Evolutionary conservation across 202 grass and related monocot genomes (phyloP).

Genomic region (Digitaria exilis): DNA sequence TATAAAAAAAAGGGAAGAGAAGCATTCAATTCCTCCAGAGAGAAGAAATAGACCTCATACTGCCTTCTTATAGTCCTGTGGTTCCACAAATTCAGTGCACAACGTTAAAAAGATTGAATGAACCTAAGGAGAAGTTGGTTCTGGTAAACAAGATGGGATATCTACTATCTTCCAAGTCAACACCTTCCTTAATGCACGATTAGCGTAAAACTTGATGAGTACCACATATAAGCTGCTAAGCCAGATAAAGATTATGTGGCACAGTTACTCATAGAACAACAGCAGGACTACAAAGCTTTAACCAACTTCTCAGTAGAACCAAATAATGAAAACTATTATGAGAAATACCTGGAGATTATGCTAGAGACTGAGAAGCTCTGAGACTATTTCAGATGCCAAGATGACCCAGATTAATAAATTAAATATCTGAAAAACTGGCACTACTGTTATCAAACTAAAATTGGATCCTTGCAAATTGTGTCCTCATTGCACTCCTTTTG

Average conservation of each 20-base stretch:
- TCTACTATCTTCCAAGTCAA: neutral
- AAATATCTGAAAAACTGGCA: neutral
- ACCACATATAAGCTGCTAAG: neutral
- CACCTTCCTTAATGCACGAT: neutral
- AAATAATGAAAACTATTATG: neutral
- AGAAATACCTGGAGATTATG: neutral
- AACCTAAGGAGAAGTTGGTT: neutral
- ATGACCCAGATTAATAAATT: slow-evolving; percentile 1
- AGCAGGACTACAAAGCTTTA: neutral
- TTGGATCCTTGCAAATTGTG: neutral
- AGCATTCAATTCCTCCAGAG: neutral
- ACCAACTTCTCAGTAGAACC: neutral
- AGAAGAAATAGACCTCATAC: slow-evolving; percentile 39
- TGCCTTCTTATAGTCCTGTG: slow-evolving; percentile 46
- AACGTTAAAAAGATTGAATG: slow-evolving; percentile 2
- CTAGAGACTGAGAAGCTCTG: neutral
- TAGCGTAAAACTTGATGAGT: neutral
- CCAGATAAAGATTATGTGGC: neutral
- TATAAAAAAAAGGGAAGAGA: neutral
- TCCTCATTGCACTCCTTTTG: slow-evolving; percentile 12
- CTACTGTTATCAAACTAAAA: neutral
- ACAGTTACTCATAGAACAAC: neutral
- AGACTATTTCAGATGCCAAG: neutral
- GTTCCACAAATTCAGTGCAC: slow-evolving; percentile 50
- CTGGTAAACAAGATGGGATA: slow-evolving; percentile 1